Conservation (phyloP, 495 filamentous ascomycete species). For the Hypoxylon cercidicola region DNA sequence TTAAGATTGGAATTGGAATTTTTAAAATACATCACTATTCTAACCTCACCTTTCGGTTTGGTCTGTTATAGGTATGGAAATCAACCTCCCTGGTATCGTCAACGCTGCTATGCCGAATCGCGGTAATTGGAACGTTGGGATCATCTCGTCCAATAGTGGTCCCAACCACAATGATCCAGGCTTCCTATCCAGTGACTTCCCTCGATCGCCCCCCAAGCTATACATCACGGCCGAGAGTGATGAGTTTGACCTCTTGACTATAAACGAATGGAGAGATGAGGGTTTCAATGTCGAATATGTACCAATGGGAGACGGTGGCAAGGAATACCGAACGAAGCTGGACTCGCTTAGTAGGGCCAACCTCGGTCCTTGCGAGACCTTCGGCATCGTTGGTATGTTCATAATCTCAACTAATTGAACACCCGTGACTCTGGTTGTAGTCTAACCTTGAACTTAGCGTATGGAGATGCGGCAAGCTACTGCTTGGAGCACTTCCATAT, state of each 20-base stretch:
- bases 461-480: slow-evolving; percentile 48
- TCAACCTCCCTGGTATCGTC: slow-evolving; percentile 47
- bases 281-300: slow-evolving; percentile 74
- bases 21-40: neutral
- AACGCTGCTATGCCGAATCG: slow-evolving; percentile 45
- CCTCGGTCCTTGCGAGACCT: slow-evolving; percentile 49
- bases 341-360: slow-evolving; percentile 34
- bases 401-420: neutral
- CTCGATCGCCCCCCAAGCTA: slow-evolving; percentile 61
- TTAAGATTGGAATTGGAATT: neutral
- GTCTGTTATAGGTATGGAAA: slow-evolving; percentile 40
- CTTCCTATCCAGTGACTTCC: slow-evolving; percentile 51
- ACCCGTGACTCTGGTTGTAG: neutral
- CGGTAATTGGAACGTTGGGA: slow-evolving; percentile 44
- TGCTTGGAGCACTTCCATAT: slow-evolving; percentile 52
- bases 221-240: slow-evolving; percentile 70
- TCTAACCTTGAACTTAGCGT: slow-evolving; percentile 37
- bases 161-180: slow-evolving; percentile 49
- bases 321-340: slow-evolving; percentile 63
- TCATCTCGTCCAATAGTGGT: slow-evolving; percentile 46
- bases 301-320: slow-evolving; percentile 62
- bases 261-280: slow-evolving; percentile 71
- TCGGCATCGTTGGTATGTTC: slow-evolving; percentile 47
- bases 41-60: neutral
- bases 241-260: slow-evolving; percentile 67